Percentiles rank a stretch among this genome's conserved stretches.
Evolutionary conservation across 1,284 basidiomycete species (phyloP).

Genomic region (Pulveroboletus sp.): DNA sequence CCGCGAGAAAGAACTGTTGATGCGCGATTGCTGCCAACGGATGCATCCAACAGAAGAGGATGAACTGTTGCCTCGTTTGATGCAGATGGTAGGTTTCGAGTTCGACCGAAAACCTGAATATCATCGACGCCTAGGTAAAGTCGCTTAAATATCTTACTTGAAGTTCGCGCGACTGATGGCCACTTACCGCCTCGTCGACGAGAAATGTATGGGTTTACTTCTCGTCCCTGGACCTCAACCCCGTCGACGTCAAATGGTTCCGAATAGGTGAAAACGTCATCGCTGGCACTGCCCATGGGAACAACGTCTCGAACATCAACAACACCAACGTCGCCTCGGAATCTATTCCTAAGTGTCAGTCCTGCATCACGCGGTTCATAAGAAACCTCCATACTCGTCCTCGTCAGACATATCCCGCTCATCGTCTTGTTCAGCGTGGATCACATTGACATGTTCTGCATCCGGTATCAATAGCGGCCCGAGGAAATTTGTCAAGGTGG

Average conservation of each 20-base stretch:
- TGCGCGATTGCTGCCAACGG: slow-evolving; percentile 46
- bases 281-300: slow-evolving; percentile 33
- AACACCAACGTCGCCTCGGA: slow-evolving; percentile 51
- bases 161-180: slow-evolving; percentile 1
- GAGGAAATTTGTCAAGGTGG: neutral
- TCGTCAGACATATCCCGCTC: slow-evolving; percentile 73
- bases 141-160: slow-evolving; percentile 3
- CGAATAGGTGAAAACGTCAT: slow-evolving; percentile 57
- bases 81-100: slow-evolving; percentile 49
- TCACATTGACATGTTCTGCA: slow-evolving; percentile 38
- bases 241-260: slow-evolving; percentile 48
- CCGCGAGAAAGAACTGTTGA: slow-evolving; percentile 49
- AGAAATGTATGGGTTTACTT: slow-evolving; percentile 52
- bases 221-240: slow-evolving; percentile 38
- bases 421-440: slow-evolving; percentile 57
- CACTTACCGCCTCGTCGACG: slow-evolving; percentile 54
- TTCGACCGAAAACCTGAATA: slow-evolving; percentile 62
- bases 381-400: slow-evolving; percentile 54
- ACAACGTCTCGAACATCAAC: slow-evolving; percentile 46
- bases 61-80: slow-evolving; percentile 73
- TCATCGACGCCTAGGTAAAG: slow-evolving; percentile 48
- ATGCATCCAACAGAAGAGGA: slow-evolving; percentile 76
- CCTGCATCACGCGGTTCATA: neutral
- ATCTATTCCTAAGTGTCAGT: slow-evolving; percentile 41
- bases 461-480: slow-evolving; percentile 11